Percentiles rank a stretch among this genome's conserved stretches.
Evolutionary conservation across 495 filamentous ascomycete genomes (phyloP).

Genomic region (Friedmanniomyces simplex): DNA sequence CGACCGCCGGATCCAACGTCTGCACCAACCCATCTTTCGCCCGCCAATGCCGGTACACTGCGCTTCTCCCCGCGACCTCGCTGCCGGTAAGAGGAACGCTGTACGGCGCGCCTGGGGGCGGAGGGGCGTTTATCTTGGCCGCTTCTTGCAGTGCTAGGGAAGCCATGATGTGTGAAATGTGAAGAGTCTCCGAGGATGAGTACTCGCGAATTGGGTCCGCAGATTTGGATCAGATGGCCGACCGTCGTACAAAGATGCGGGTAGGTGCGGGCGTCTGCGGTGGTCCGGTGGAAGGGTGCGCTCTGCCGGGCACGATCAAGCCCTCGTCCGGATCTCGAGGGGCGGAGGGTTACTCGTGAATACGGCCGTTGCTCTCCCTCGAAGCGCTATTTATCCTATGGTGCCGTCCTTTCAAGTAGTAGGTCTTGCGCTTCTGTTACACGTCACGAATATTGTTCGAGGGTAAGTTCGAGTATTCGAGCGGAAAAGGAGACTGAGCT

Average conservation of each 20-base stretch:
- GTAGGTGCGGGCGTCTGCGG: background rate
- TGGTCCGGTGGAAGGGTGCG: background rate
- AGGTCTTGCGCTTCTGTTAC: too few relatives aligned
- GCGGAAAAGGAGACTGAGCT: too few relatives aligned
- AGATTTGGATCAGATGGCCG: background rate
- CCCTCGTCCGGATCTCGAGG: background rate
- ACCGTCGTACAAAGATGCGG: background rate
- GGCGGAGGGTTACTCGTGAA: background rate
- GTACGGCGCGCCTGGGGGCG: slow-evolving; percentile 52
- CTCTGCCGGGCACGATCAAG: background rate
- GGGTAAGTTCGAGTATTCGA: too few relatives aligned
- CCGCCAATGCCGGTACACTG: slow-evolving; percentile 76
- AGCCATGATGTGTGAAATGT: background rate
- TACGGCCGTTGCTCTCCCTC: too few relatives aligned
- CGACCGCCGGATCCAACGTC: slow-evolving; percentile 63
- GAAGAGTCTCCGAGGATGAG: background rate
- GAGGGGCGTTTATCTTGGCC: slow-evolving; percentile 32
- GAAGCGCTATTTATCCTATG: too few relatives aligned
- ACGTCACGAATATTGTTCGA: too few relatives aligned
- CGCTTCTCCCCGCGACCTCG: slow-evolving; percentile 58
- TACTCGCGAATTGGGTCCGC: background rate
- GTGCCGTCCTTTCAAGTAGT: too few relatives aligned
- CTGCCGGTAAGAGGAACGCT: slow-evolving; percentile 61
- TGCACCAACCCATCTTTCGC: slow-evolving; percentile 55
- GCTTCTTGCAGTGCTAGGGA: slow-evolving; percentile 29